phyloP scores from a whole-genome alignment of 129 eudicot species.

The Pulicaria dysenterica region DNA sequence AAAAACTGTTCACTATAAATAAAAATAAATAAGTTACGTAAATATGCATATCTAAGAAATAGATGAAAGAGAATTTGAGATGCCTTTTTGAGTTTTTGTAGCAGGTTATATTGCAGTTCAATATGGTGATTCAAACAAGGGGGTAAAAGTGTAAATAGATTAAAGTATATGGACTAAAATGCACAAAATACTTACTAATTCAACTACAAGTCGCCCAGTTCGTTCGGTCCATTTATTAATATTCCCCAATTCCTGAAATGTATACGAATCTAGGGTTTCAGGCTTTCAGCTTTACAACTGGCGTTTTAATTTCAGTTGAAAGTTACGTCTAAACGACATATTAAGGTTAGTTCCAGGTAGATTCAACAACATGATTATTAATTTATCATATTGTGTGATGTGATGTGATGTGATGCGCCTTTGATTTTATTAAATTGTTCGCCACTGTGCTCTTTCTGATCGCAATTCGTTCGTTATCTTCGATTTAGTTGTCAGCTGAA shows the following conservation, averaged over 20 bases:
- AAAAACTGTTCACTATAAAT: too few relatives aligned
- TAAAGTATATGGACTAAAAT: constrained; percentile 15
- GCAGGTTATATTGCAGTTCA: background rate
- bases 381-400: background rate
- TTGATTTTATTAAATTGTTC: background rate
- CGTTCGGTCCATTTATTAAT: background rate
- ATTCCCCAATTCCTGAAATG: constrained; percentile 23
- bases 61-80: too few relatives aligned
- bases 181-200: constrained; percentile 5
- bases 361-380: constrained; percentile 10
- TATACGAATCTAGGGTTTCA: constrained; percentile 41
- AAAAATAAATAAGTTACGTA: too few relatives aligned
- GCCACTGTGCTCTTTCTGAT: constrained; percentile 21
- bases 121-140: background rate
- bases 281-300: constrained; percentile 33
- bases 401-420: too few relatives aligned
- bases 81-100: too few relatives aligned
- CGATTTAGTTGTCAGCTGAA: constrained; percentile 12
- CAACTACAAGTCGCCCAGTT: constrained; percentile 12
- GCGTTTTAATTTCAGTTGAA: constrained; percentile 29
- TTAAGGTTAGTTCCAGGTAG: constrained; percentile 12
- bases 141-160: background rate
- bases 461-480: constrained; percentile 5
- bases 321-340: background rate
- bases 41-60: too few relatives aligned